A percentile compares a stretch with the other conserved stretches of the same genome.
Conservation (phyloP, 140 eudicot species). For the Cichorium intybus region DNA sequence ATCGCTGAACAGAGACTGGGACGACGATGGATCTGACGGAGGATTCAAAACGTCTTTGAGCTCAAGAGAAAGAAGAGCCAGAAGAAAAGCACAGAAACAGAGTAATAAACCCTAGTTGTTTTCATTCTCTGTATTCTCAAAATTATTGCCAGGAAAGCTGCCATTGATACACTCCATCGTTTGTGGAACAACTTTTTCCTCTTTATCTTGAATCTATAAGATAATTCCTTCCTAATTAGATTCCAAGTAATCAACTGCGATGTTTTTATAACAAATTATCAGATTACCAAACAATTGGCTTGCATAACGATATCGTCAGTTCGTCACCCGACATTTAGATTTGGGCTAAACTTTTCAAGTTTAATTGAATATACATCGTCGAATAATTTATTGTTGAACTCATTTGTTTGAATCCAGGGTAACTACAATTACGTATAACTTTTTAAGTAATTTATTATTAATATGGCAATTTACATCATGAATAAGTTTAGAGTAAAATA, state of each 20-base stretch:
- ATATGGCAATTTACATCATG: too few relatives aligned
- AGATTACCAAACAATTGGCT: neutral
- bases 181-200: neutral
- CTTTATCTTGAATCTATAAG: neutral
- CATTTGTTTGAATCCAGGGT: too few relatives aligned
- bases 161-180: neutral
- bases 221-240: neutral
- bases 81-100: constrained; percentile 64
- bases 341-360: neutral
- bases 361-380: too few relatives aligned
- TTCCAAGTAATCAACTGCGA: neutral
- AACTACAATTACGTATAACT: too few relatives aligned
- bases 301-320: neutral
- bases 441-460: too few relatives aligned
- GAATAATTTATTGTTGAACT: too few relatives aligned
- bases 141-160: neutral
- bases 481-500: too few relatives aligned
- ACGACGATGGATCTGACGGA: constrained; percentile 47
- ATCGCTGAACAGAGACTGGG: constrained; percentile 70
- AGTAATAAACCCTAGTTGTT: constrained; percentile 34
- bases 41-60: constrained; percentile 55
- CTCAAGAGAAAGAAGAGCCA: constrained; percentile 76
- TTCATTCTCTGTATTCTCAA: neutral
- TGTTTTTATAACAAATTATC: neutral
- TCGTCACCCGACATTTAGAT: neutral